Evolutionary conservation across 164 flowering plant species (phyloP), one percentile per base, ranked within the genome.

Genomic region (Magnolia sinica): DNA sequence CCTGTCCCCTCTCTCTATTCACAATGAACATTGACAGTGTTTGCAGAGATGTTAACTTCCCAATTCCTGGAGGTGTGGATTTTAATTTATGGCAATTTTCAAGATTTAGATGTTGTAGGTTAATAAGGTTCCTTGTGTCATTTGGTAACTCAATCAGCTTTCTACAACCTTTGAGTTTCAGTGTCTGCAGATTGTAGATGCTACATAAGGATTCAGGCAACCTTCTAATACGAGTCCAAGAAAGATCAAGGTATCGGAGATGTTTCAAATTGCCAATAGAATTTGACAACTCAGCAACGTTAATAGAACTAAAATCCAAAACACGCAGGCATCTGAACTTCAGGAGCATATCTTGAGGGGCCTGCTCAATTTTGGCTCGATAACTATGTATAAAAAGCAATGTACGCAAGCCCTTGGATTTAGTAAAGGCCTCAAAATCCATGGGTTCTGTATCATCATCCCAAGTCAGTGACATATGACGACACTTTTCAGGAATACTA

Each of bases 161-260:
- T 0, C 1, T 0, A 37, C 82, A 80, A 19, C 2, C 1, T 16
- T 5, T 9, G 18, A 74, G 66, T 8, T 16, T 14, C 55, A 81
- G 23, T 23, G 75, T 70, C 19, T 69, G 68, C 45, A 74, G 49
- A 49, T 66, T 74, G 22, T 71, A 70, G 51, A 77, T 22, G 7
- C 23, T 71, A 14, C 50, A 22, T 3, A 71, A 50, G 0, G 83
- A 74, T 13, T 65, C 58, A 7, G 83, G 83, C 10, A 81, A 63
- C 14, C 23, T 13, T 50, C 18, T 19, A 23, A 76, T 45, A 11
- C 27, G 8, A 58, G 68, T 64, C 8, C 22, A 0, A 7, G 77
- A 74, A 58, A 77, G 75, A 29, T 77, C 71, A 5, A 81, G 75
- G 14, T 52, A 71, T 52, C 80, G 72, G 11, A 81, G 31, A 59